Base-by-base conservation (phyloP, 2,329 filamentous ascomycete species). In the Nannizzia gypsea region DNA sequence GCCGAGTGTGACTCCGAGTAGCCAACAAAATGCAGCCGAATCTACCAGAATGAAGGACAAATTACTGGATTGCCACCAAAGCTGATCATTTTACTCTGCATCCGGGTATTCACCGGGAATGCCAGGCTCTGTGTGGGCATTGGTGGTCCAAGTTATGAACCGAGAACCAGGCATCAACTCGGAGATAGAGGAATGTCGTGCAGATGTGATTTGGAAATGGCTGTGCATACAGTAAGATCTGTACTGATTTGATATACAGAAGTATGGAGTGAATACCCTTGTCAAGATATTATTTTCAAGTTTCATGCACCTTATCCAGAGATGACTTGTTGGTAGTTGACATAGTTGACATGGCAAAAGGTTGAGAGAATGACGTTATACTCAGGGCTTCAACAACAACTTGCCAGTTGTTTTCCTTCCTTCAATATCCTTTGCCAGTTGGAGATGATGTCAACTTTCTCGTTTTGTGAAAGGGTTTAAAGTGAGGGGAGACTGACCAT, bases 331-430 rank as follows among this genome's bases (percentile, higher is more conserved):
- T 46, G 20, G 42, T 17, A n/a, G n/a, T n/a, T n/a, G n/a, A n/a
- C 20, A 20, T n/a, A n/a, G n/a, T 36, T 20, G 42, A 20, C n/a
- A 46, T 46, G 42, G 17, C 11, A 22, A 11, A 26, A 15, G 20
- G 11, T 22, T 28, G 6, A 13, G 44, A 48, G 11, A 24, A 48
- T 34, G 48, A 54, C 48, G 26, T 9, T 59, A 36, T 26, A 62
- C 56, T 69, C 67, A 85, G 54, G 83, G 80, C 74, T 85, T 85
- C 68, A 96, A 72, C 60, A 96, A 71, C 63, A 95, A 73, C 77
- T 96, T 96, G 17, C 91, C 91, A 9, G 84, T 89, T 1, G 89
- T 93, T 78, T 86, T 89, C 66, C 90, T 80, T 46, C 88, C 82
- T 74, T 95, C 88, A 50, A 96, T 79, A 71, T 96, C 89, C 70